Evolutionary conservation across 2,329 filamentous ascomycete species (phyloP).

Genomic region (Fusarium pseudonygamai): DNA sequence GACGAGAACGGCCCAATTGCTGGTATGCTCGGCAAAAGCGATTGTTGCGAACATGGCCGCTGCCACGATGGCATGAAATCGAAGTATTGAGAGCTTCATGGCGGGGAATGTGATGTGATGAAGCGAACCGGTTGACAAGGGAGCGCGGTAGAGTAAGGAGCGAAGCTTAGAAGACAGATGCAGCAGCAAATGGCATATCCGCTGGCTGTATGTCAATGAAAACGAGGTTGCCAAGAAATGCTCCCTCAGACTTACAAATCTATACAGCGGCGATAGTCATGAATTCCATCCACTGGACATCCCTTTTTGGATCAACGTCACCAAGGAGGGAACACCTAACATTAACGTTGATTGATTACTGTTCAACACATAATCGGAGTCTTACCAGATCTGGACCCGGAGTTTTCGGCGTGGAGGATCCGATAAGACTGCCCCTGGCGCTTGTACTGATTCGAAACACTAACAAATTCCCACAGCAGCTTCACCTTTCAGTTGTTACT

Average conservation of each 20-base stretch:
- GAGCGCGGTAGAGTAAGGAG: constrained; percentile 12
- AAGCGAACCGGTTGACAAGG: constrained; percentile 12
- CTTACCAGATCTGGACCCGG: constrained; percentile 20
- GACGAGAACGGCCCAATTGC: constrained; percentile 99
- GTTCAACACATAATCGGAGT: background rate
- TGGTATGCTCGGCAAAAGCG: constrained; percentile 81
- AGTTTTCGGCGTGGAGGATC: constrained; percentile 33
- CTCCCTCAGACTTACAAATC: constrained; percentile 41
- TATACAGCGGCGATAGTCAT: constrained; percentile 26
- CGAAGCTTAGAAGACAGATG: constrained; percentile 19
- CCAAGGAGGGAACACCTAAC: constrained; percentile 31
- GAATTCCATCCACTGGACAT: constrained; percentile 18
- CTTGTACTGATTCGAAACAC: constrained; percentile 34
- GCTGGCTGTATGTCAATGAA: constrained; percentile 11
- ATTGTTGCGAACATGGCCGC: constrained; percentile 57
- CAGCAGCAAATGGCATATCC: constrained; percentile 28
- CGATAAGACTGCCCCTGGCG: constrained; percentile 31
- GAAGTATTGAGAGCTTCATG: constrained; percentile 62
- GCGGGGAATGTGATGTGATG: constrained; percentile 8
- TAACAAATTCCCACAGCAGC: constrained; percentile 32
- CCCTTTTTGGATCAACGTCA: constrained; percentile 35
- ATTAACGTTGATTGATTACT: background rate
- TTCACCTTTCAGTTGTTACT: background rate
- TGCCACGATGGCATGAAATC: constrained; percentile 59
- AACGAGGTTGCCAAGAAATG: constrained; percentile 25